Evolutionary conservation across 2,329 filamentous ascomycete species (phyloP).

Genomic region (Epichloe elymi): DNA sequence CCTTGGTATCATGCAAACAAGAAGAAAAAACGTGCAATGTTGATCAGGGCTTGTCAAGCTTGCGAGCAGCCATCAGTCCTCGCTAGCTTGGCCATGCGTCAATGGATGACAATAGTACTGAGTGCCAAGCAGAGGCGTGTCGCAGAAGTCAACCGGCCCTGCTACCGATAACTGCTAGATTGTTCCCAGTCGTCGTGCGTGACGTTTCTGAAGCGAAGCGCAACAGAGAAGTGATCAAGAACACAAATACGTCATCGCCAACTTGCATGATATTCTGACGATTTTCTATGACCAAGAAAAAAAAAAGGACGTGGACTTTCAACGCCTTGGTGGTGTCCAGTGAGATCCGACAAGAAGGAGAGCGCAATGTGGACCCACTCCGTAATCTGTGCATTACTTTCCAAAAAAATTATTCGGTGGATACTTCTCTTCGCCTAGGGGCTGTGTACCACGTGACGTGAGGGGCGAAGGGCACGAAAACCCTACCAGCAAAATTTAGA

Average conservation of each 20-base stretch:
- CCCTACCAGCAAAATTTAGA: conserved; percentile 25
- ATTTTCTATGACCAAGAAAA: too few relatives aligned
- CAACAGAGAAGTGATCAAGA: not conserved
- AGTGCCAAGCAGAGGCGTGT: not conserved
- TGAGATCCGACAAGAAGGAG: too few relatives aligned
- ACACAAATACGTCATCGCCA: too few relatives aligned
- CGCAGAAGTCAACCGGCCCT: not conserved
- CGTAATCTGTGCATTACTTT: not conserved
- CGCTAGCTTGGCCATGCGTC: not conserved
- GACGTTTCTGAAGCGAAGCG: not conserved
- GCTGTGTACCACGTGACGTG: conserved; percentile 16
- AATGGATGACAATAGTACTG: too few relatives aligned
- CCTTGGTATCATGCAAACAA: not conserved
- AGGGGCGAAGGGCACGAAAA: conserved; percentile 26
- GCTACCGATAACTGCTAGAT: not conserved
- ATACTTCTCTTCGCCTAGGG: not conserved
- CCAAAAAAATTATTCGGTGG: not conserved
- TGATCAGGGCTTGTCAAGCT: not conserved
- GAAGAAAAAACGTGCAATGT: not conserved
- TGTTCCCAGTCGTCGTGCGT: not conserved
- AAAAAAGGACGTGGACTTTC: too few relatives aligned
- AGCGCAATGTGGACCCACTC: not conserved
- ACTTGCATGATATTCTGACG: too few relatives aligned
- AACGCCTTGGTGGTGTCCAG: too few relatives aligned
- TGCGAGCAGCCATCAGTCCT: not conserved